Conservation (phyloP, 2,329 filamentous ascomycete genomes). For the Beauveria sp. region DNA sequence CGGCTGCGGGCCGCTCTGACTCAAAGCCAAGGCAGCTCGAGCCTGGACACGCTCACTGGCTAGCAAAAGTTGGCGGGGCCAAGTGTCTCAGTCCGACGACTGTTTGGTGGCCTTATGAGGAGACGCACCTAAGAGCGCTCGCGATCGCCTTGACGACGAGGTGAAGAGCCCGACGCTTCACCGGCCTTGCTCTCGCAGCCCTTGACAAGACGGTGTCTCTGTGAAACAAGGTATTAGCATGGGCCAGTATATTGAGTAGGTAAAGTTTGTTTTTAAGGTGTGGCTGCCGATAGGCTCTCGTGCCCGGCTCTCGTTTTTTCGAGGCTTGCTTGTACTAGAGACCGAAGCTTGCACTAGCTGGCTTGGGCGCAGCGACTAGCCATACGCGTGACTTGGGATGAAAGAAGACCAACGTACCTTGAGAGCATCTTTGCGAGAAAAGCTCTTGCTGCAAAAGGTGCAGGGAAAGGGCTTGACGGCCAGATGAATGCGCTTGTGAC, state of each 20-base stretch:
- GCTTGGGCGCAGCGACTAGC: not conserved
- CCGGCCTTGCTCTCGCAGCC: constrained; percentile 42
- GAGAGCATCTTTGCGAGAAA: constrained; percentile 90
- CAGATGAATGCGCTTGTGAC: constrained; percentile 91
- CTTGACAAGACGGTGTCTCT: constrained; percentile 59
- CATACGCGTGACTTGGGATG: not conserved
- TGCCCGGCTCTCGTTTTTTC: not conserved
- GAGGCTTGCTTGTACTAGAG: not conserved
- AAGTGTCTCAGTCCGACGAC: no score
- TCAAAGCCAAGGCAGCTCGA: no score
- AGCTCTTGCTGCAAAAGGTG: constrained; percentile 86
- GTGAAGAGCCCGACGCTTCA: constrained; percentile 12
- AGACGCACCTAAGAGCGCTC: not conserved
- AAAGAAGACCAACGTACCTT: constrained; percentile 59
- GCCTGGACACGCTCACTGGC: no score
- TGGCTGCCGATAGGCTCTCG: not conserved
- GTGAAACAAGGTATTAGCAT: constrained; percentile 5
- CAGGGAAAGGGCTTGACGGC: constrained; percentile 96
- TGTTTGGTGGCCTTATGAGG: no score
- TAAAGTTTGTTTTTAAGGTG: not conserved
- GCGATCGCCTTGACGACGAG: constrained; percentile 16
- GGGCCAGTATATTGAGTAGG: not conserved
- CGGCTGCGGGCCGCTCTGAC: not conserved
- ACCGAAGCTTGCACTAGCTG: not conserved
- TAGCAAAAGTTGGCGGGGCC: no score